phyloP scores from a whole-genome alignment of 106 monocot species.

The Dioscorea zingiberensis region DNA sequence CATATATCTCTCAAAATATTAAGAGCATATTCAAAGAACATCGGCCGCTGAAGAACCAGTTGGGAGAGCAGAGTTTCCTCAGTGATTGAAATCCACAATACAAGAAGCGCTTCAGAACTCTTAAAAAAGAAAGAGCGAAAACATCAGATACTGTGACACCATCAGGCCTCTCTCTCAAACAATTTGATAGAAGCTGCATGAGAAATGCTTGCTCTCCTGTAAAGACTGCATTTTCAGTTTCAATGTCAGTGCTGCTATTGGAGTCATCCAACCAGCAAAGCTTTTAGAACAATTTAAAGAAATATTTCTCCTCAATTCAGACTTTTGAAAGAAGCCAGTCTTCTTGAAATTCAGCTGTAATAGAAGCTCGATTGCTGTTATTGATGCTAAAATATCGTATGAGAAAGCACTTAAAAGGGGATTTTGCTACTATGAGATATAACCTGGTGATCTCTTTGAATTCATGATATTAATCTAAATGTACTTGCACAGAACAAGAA shows the following conservation, averaged over 20 bases:
- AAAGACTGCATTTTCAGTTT: conserved; percentile 9
- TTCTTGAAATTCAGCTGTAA: conserved; percentile 56
- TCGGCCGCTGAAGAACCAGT: conserved; percentile 50
- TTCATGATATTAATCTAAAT: background rate
- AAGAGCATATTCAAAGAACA: conserved; percentile 67
- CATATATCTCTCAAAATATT: conserved; percentile 67
- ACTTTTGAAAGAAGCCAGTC: conserved; percentile 67
- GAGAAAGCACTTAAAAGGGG: background rate
- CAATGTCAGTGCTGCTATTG: background rate
- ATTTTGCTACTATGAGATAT: background rate
- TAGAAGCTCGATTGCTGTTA: background rate
- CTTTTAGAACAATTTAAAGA: conserved; percentile 35
- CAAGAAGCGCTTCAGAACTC: conserved; percentile 40
- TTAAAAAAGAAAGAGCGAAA: conserved; percentile 35
- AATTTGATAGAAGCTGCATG: conserved; percentile 46
- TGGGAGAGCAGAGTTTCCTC: conserved; percentile 45
- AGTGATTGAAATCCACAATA: conserved; percentile 40
- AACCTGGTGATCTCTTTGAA: background rate
- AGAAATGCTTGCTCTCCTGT: conserved; percentile 58
- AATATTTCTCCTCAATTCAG: conserved; percentile 59
- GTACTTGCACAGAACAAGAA: background rate
- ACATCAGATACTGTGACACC: conserved; percentile 32
- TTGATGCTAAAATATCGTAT: background rate
- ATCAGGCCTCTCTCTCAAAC: conserved; percentile 37
- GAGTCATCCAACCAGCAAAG: conserved; percentile 14